Percentiles rank a stretch among this genome's conserved stretches.
Evolutionary conservation across 176 grass and related monocot species (phyloP).

Genomic region (Raddia distichophylla): DNA sequence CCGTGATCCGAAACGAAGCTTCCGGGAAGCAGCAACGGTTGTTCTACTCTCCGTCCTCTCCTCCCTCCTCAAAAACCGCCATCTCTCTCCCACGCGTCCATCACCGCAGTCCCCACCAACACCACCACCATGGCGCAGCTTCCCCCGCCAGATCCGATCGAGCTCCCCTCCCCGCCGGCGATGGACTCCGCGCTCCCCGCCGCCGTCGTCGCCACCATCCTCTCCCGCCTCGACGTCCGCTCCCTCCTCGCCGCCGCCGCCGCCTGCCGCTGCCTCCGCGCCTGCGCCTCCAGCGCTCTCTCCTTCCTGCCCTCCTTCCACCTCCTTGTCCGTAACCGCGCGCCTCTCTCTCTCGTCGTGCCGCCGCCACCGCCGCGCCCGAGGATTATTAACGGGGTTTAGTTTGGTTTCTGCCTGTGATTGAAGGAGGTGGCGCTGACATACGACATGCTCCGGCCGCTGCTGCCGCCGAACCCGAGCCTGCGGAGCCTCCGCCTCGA

Average conservation of each 20-base stretch:
- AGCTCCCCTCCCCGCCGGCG: constrained; percentile 33
- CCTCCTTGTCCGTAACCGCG: constrained; percentile 60
- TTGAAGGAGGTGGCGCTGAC: constrained; percentile 74
- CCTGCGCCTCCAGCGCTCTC: constrained; percentile 62
- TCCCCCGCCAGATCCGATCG: constrained; percentile 63
- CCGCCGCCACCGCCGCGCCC: background rate
- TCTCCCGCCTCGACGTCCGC: constrained; percentile 86
- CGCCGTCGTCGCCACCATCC: constrained; percentile 75
- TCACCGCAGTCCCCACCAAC: background rate
- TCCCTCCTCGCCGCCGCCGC: constrained; percentile 70
- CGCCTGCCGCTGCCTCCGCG: constrained; percentile 66
- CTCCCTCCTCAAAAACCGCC: constrained; percentile 42
- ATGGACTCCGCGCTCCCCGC: constrained; percentile 69
- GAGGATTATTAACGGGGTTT: constrained; percentile 4
- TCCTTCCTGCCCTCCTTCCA: constrained; percentile 80
- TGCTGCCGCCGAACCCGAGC: constrained; percentile 67
- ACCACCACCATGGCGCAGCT: constrained; percentile 33
- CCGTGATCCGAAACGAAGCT: constrained; percentile 57
- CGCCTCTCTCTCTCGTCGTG: background rate
- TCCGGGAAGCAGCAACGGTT: constrained; percentile 68
- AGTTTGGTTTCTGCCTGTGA: constrained; percentile 28
- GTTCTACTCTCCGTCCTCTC: background rate
- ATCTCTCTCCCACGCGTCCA: constrained; percentile 5
- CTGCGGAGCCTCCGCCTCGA: constrained; percentile 81
- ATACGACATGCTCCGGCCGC: constrained; percentile 58